Percentiles rank a stretch among this genome's conserved stretches.
phyloP scores from a whole-genome alignment of 1,284 basidiomycete genomes.

The Farysia itapuensis region DNA sequence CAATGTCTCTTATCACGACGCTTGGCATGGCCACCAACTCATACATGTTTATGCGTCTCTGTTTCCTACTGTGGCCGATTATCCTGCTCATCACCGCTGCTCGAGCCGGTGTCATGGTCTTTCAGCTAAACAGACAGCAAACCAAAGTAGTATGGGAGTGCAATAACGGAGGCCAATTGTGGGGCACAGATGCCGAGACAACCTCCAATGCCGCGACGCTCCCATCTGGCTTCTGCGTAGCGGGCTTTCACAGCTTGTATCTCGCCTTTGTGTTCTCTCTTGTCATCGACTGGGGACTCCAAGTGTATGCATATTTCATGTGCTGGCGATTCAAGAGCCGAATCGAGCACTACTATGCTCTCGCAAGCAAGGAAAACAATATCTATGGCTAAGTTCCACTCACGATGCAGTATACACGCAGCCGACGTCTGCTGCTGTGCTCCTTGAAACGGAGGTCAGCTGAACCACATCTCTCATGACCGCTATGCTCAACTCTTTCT shows the following conservation, averaged over 20 bases:
- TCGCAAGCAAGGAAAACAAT: constrained; percentile 31
- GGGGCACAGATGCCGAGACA: constrained; percentile 65
- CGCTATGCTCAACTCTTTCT: no score
- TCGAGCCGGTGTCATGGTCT: constrained; percentile 71
- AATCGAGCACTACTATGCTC: constrained; percentile 52
- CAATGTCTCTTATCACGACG: constrained; percentile 67
- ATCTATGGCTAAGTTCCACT: constrained; percentile 43
- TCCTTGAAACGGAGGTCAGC: no score
- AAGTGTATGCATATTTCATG: constrained; percentile 64
- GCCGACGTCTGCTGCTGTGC: no score
- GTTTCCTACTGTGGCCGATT: constrained; percentile 74
- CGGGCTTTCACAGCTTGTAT: constrained; percentile 70
- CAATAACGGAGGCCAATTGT: constrained; percentile 72
- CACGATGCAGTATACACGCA: no score
- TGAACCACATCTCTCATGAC: no score
- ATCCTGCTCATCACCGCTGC: constrained; percentile 70
- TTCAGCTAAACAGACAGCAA: constrained; percentile 51
- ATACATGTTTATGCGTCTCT: constrained; percentile 72
- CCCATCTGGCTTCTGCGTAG: constrained; percentile 68
- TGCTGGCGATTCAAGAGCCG: constrained; percentile 55
- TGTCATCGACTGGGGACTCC: constrained; percentile 70
- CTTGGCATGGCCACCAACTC: constrained; percentile 72
- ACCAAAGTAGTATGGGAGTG: constrained; percentile 73
- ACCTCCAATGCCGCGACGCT: constrained; percentile 62
- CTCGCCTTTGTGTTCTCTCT: constrained; percentile 71